These are phyloP conservation scores for Puccinia coronata DNA, from an alignment of 1,284 basidiomycete species.

Conservation along the genomic window DNA sequence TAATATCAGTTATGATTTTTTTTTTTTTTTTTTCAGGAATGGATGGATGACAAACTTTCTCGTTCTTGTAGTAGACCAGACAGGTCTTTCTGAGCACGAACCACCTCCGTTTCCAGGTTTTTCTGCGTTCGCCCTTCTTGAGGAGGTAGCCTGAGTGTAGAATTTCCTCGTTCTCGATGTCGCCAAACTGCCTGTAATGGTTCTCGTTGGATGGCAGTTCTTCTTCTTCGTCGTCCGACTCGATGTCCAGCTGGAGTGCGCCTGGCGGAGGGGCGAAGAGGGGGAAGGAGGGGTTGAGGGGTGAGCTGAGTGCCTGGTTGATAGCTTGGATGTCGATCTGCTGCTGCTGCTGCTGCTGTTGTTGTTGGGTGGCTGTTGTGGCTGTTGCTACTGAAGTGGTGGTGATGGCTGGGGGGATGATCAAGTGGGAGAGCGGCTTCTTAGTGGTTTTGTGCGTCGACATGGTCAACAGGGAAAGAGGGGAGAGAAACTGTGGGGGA, in stretches of 20 bases:
- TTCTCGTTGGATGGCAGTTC: conserved; percentile 30
- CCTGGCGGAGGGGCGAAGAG: neutral
- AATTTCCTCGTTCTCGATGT: conserved; percentile 49
- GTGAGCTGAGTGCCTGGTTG: conserved; percentile 29
- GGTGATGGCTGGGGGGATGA: no score
- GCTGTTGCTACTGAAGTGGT: no score
- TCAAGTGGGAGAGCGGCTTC: no score
- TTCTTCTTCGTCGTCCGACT: conserved; percentile 38
- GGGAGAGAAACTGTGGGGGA: no score
- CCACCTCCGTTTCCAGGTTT: conserved; percentile 99
- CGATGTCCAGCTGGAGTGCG: conserved; percentile 29
- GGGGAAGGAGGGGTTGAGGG: neutral
- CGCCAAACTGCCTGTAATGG: conserved; percentile 47
- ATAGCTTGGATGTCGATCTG: conserved; percentile 10
- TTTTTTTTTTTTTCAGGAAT: neutral
- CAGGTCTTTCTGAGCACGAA: conserved; percentile 90
- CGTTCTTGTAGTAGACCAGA: conserved; percentile 94
- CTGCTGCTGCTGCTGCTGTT: no score
- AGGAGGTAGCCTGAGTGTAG: conserved; percentile 71
- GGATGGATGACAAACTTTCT: conserved; percentile 63
- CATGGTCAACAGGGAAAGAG: no score
- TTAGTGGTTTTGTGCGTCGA: no score
- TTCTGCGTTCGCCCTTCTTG: conserved; percentile 95
- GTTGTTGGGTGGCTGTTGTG: no score
- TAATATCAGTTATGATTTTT: neutral